A percentile compares a stretch with the other conserved stretches of the same genome.
These are phyloP conservation scores for Apiosordaria backusii DNA, from an alignment of 495 filamentous ascomycete species.

Conservation along the genomic window DNA sequence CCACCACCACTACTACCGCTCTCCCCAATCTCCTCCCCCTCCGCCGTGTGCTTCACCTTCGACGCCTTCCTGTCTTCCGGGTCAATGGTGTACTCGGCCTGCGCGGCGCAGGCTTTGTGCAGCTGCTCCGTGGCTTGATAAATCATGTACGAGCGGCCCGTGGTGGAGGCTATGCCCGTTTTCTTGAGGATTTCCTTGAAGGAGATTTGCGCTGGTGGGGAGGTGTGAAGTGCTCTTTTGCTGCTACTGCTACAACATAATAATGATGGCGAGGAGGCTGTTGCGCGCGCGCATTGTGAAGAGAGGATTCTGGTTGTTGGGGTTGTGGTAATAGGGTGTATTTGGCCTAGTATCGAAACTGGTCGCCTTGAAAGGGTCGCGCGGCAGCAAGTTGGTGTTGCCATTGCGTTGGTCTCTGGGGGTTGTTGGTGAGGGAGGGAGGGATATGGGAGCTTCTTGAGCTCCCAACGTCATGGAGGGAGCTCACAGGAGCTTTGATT, in stretches of 20 bases:
- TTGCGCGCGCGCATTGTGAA: slow-evolving; percentile 1
- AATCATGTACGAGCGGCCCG: slow-evolving; percentile 25
- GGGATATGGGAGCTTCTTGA: slow-evolving; percentile 7
- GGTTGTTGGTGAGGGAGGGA: background rate
- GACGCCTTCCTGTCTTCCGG: slow-evolving; percentile 51
- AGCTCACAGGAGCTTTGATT: slow-evolving; percentile 6
- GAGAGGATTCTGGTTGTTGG: background rate
- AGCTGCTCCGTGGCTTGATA: slow-evolving; percentile 68
- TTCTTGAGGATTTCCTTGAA: slow-evolving; percentile 10
- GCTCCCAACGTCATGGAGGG: slow-evolving; percentile 17
- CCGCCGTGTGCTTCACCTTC: slow-evolving; percentile 59
- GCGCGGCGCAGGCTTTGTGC: slow-evolving; percentile 69
- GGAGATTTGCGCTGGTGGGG: background rate
- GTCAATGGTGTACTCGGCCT: slow-evolving; percentile 71
- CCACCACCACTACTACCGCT: slow-evolving; percentile 78
- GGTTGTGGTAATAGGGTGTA: background rate
- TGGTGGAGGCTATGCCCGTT: slow-evolving; percentile 5
- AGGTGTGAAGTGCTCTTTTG: slow-evolving; percentile 15
- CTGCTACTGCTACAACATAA: background rate
- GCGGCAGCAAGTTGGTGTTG: slow-evolving; percentile 26
- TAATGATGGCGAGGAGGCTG: background rate
- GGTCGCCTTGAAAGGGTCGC: slow-evolving; percentile 20
- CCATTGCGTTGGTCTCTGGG: slow-evolving; percentile 23
- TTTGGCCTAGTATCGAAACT: slow-evolving; percentile 14
- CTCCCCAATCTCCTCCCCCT: slow-evolving; percentile 74